Base-by-base conservation (phyloP, 768 basidiomycete genomes). In the Filobasidium floriforme region DNA sequence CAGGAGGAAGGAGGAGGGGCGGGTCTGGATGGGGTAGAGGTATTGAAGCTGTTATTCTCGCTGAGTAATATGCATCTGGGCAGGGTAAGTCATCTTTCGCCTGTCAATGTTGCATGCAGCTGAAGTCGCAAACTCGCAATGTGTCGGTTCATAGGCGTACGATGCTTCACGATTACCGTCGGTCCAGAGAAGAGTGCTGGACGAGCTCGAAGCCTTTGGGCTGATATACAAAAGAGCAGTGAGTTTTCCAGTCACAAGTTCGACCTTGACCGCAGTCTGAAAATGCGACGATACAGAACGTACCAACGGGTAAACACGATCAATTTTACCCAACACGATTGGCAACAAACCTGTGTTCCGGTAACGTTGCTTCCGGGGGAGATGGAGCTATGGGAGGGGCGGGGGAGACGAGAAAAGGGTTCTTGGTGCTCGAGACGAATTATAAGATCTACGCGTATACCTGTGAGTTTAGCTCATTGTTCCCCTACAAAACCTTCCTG, bases 371-470 rank as follows among this genome's bases (percentile, higher is more conserved):
- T 40, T 28, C 44, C 1, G 81, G 85, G 12, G 83, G 83, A 37
- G 82, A 82, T 59, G 84, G 84, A 54, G 44, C 83, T 84, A 65
- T 40, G 82, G 43, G 61, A 37, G 66, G 61, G 0, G 54, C 67
- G 15, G 62, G 59, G 14, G 60, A 55, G 26, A 63, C 19, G 51
- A 63, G 66, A 24, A 76, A 94, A 77, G 91, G 93, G 15, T 98
- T 96, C 81, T 88, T 98, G 71, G 87, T 98, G 71, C 83, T 99
- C 51, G 96, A 99, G 81, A 98, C 96, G 22, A 98, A 99, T 81
- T 98, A 97, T 81, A 88, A 92, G 71, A 81, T 99, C 69, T 99
- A 98, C 77, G 96, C 96, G 5, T 99, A 99, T 79, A 99, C 96
- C 41, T 88, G 92, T 92, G 77, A 61, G 81, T 65, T 44, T n/a